phyloP scores from a whole-genome alignment of 1,284 basidiomycete genomes.

The Austroboletus novae-zelandiae region DNA sequence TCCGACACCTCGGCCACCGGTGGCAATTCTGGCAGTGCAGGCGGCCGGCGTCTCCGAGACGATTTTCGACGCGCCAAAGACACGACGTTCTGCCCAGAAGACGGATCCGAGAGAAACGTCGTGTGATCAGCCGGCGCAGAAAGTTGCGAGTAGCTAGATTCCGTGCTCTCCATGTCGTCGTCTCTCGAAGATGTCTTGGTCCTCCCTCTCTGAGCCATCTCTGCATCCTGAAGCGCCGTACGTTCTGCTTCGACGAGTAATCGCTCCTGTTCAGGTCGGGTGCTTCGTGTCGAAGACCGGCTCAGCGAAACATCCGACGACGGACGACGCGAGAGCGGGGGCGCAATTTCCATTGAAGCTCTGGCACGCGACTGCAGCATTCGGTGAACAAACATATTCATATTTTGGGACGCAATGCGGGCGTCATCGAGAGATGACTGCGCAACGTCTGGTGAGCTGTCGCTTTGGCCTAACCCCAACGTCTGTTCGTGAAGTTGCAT shows the following conservation, averaged over 20 bases:
- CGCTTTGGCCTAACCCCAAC: neutral
- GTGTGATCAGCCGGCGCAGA: slow-evolving; percentile 24
- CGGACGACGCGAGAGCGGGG: neutral
- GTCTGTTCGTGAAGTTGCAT: slow-evolving; percentile 5
- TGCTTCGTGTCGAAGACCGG: neutral
- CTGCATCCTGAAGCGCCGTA: slow-evolving; percentile 13
- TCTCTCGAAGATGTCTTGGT: neutral
- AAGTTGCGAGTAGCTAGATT: slow-evolving; percentile 22
- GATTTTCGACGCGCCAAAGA: slow-evolving; percentile 7
- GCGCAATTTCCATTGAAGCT: slow-evolving; percentile 16
- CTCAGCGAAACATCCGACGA: slow-evolving; percentile 9
- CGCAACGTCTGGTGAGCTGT: neutral
- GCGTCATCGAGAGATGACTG: neutral
- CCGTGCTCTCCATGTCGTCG: slow-evolving; percentile 5
- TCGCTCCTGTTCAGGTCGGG: slow-evolving; percentile 9
- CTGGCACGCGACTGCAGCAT: slow-evolving; percentile 23
- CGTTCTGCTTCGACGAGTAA: slow-evolving; percentile 18
- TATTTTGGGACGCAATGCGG: neutral
- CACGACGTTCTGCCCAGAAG: neutral
- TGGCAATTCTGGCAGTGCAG: slow-evolving; percentile 5
- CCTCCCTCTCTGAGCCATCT: neutral
- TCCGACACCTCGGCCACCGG: slow-evolving; percentile 25
- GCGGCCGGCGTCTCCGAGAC: slow-evolving; percentile 9
- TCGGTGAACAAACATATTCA: slow-evolving; percentile 22
- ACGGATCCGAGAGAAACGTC: neutral